These are phyloP conservation scores for Stemphylium beticola DNA, from an alignment of 2,329 filamentous ascomycete genomes.

Conservation along the genomic window DNA sequence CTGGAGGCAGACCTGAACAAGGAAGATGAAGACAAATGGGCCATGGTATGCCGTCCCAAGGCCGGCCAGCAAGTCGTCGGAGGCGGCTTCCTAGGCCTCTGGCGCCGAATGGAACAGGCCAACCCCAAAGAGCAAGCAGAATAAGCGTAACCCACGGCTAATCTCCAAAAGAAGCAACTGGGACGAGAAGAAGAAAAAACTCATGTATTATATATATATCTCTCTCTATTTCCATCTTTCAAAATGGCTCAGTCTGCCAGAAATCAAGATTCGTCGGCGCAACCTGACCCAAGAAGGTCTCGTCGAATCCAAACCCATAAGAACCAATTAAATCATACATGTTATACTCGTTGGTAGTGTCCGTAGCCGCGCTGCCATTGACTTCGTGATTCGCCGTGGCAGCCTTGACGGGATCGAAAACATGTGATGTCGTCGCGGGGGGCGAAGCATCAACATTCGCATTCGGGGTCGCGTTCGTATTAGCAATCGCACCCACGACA, in stretches of 20 bases:
- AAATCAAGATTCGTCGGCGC: constrained; percentile 38
- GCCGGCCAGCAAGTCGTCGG: constrained; percentile 43
- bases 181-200: background rate
- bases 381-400: background rate
- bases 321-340: constrained; percentile 41
- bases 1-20: constrained; percentile 34
- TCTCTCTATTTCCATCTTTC: background rate
- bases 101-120: constrained; percentile 41
- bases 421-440: background rate
- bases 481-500: too few relatives aligned
- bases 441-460: background rate
- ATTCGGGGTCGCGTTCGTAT: too few relatives aligned
- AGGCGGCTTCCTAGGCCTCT: constrained; percentile 47
- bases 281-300: constrained; percentile 39
- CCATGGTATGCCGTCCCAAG: constrained; percentile 49
- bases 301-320: constrained; percentile 43
- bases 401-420: constrained; percentile 5
- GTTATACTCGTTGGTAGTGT: constrained; percentile 25
- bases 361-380: background rate
- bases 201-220: background rate
- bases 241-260: constrained; percentile 37
- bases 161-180: too few relatives aligned
- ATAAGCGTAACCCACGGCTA: background rate
- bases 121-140: background rate
- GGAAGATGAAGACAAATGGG: constrained; percentile 39